These are phyloP conservation scores for Barnettozyma vustinii DNA, from an alignment of 805 yeast species.

Conservation along the genomic window DNA sequence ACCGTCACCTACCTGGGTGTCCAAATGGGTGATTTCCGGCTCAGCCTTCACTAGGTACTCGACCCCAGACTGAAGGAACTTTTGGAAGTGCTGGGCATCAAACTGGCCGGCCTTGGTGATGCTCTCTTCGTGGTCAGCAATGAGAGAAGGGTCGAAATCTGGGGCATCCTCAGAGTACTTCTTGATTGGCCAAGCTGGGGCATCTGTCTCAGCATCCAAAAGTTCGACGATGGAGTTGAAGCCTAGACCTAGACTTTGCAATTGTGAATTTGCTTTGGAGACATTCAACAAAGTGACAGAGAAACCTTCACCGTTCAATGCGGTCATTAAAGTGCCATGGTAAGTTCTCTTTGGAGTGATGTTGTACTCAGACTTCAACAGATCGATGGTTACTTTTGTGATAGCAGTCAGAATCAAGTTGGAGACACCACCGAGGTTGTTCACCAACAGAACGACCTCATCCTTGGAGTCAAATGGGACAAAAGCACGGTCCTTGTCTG, in stretches of 20 bases:
- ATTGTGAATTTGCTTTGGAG: slow-evolving; percentile 40
- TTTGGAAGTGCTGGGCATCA: slow-evolving; percentile 28
- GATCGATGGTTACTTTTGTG: slow-evolving; percentile 49
- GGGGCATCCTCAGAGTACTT: slow-evolving; percentile 27
- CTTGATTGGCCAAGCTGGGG: slow-evolving; percentile 68
- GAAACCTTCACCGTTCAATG: slow-evolving; percentile 89
- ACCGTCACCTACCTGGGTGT: slow-evolving; percentile 92
- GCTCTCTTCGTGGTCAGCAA: slow-evolving; percentile 28
- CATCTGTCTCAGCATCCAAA: slow-evolving; percentile 68
- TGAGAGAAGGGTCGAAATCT: slow-evolving; percentile 23
- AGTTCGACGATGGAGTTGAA: slow-evolving; percentile 40
- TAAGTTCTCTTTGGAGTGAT: slow-evolving; percentile 64
- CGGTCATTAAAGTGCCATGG: slow-evolving; percentile 80
- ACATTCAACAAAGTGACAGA: slow-evolving; percentile 76
- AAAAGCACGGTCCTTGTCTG: slow-evolving; percentile 75
- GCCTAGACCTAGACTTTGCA: slow-evolving; percentile 19
- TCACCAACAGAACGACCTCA: slow-evolving; percentile 64
- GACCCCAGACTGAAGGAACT: slow-evolving; percentile 44
- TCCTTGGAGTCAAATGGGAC: slow-evolving; percentile 64
- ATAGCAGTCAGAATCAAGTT: slow-evolving; percentile 72
- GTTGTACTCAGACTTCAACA: slow-evolving; percentile 45
- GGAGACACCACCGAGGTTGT: slow-evolving; percentile 89
- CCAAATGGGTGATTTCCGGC: slow-evolving; percentile 79
- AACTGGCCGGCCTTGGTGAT: slow-evolving; percentile 32
- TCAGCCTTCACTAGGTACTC: slow-evolving; percentile 55